Percentiles rank a stretch among this genome's conserved stretches.
Conservation (phyloP, 495 filamentous ascomycete species). For the Penicilliopsis zonata region DNA sequence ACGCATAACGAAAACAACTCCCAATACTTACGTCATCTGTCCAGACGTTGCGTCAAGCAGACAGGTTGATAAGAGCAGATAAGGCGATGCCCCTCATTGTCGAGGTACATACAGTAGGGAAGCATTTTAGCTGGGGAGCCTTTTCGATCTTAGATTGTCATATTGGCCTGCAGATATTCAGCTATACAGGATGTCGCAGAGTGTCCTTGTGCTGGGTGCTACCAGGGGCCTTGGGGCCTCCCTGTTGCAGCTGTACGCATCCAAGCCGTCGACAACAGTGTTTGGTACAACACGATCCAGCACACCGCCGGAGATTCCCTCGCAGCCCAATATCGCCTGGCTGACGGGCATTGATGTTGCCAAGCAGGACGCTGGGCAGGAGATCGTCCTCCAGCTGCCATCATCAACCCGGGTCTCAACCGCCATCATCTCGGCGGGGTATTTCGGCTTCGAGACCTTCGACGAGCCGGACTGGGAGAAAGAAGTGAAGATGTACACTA, state of each 20-base stretch:
- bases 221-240: slow-evolving; percentile 55
- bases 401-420: slow-evolving; percentile 35
- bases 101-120: no score
- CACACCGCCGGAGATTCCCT: slow-evolving; percentile 15
- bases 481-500: slow-evolving; percentile 60
- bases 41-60: no score
- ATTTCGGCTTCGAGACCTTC: slow-evolving; percentile 53
- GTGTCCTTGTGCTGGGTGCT: slow-evolving; percentile 52
- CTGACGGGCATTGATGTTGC: slow-evolving; percentile 43
- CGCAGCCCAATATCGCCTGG: slow-evolving; percentile 27
- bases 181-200: slow-evolving; percentile 9
- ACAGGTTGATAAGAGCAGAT: no score
- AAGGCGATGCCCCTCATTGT: no score
- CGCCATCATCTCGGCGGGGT: slow-evolving; percentile 55
- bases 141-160: no score
- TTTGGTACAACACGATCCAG: slow-evolving; percentile 47
- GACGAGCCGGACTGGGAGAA: slow-evolving; percentile 54
- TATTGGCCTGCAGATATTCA: no score
- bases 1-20: no score
- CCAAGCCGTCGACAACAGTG: slow-evolving; percentile 32
- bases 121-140: no score
- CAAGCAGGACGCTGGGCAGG: slow-evolving; percentile 43
- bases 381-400: slow-evolving; percentile 30
- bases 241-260: slow-evolving; percentile 45
- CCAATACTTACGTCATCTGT: no score